Base-by-base conservation (phyloP, 1,284 basidiomycete species). In the Mycosarcoma mackinlayi region DNA sequence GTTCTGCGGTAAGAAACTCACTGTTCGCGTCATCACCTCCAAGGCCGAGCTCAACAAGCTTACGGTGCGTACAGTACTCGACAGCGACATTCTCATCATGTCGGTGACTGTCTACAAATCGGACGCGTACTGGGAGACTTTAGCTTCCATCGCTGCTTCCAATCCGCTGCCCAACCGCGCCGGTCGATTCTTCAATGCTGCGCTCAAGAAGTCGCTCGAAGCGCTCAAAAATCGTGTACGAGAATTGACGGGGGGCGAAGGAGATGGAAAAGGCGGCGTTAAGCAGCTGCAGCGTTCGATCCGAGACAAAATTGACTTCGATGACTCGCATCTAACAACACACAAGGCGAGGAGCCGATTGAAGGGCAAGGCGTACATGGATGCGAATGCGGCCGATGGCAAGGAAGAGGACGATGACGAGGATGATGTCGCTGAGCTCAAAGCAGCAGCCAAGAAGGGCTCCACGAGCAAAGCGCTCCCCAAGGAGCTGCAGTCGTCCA, bases 41-140 rank as follows among this genome's bases (percentile, higher is more conserved):
- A 89, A 90, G 42, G 81, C 87, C 3, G 89, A 92, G 71, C 84
- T 97, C 54, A 93, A 94, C 77, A 83, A 85, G 10, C 84, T 88
- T 21, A 92, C 88, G n/a, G 88, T 97, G 68, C 86, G 91, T 69
- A 87, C 90, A 13, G 85, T 95, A 24, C 86, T 89, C 74, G 87
- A 92, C 2, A 93, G 92, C 0, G 93, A 97, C 80, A 89, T 97
- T 47, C 86, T 97, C 48, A 88, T 97, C 69, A 89, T 93, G 33
- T 92, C 93, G 3, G 91, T 92, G 2, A 93, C 90, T 72, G 84
- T 96, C 18, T 92, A 94, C 85, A 89, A 90, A 74, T 65, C 59
- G 33, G 75, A 77, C 31, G 57, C 75, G n/a, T 77, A 77, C 55
- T 77, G 75, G 62, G 75, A 75, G 59, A 54, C 73, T 19, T 40